Base-by-base conservation (phyloP, 352 stramenopile genomes). In the Globisporangium okanoganense region DNA sequence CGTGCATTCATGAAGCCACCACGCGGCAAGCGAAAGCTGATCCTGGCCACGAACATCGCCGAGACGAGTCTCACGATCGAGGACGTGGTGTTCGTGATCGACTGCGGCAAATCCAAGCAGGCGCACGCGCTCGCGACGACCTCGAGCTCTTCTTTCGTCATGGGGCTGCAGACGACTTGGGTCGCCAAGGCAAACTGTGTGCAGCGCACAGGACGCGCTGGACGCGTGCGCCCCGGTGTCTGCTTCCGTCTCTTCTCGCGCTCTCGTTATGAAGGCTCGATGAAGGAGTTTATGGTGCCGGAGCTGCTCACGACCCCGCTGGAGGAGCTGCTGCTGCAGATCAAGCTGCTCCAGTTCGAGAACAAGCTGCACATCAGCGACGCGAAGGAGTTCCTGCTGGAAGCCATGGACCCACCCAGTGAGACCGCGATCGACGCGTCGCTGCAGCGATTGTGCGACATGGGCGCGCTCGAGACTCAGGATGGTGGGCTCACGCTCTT, bases 21-120 rank as follows among this genome's bases (percentile, higher is more conserved):
- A 6, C 62, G 63, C 5, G 80, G 80, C 25, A 86, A 87, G 57
- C 74, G 82, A 52, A 94, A 95, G 61, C 64, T 95, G 6, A 87
- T 95, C 36, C 79, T 98, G 49, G 78, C 91, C 5, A 99, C 96
- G 0, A 99, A 98, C 65, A 98, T 99, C 51, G 95, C 95, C 5
- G 97, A 99, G 73, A 98, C 95, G 13, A 98, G 88, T 66, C 73
- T 99, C 4, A 99, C 97, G 13, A 97, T 99, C n/a, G 92, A 97
- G 36, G 86, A 95, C 60, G 92, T 99, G 25, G 90, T 93, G 10
- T 97, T 97, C 57, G 86, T 95, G 5, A 82, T 95, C 40, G 86
- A 95, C 52, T 92, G 75, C 45, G 85, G 85, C 58, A 95, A 94
- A 54, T 90, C 79, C 0, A 95, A 92, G 65, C 85, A 95, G 48